Percentiles rank a stretch among this genome's conserved stretches.
These are phyloP conservation scores for Aureobasidium uvarum DNA, from an alignment of 2,329 filamentous ascomycete genomes.

Conservation along the genomic window DNA sequence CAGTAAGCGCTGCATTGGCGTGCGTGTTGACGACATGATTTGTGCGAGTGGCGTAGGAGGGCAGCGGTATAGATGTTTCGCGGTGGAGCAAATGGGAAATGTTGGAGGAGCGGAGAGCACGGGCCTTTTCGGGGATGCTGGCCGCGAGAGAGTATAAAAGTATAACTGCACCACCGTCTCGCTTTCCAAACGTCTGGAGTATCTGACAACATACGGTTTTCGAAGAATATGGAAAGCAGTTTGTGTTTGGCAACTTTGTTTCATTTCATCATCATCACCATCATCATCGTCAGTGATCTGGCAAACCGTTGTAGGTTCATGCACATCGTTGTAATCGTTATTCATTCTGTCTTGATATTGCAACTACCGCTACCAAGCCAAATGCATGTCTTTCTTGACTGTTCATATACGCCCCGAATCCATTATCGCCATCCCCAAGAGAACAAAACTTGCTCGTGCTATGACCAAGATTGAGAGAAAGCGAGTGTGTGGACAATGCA, in stretches of 20 bases:
- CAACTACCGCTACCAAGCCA: conserved; percentile 5
- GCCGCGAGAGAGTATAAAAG: background rate
- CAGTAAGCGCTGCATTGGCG: conserved; percentile 17
- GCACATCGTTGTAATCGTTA: background rate
- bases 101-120: conserved; percentile 11
- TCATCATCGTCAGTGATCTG: too few species aligned
- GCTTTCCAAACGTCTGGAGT: too few species aligned
- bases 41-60: background rate
- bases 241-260: too few species aligned
- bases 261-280: too few species aligned
- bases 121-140: conserved; percentile 5
- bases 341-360: conserved; percentile 12
- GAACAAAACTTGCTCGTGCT: background rate
- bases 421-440: background rate
- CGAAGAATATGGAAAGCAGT: too few species aligned
- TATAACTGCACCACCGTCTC: background rate
- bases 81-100: conserved; percentile 7
- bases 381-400: conserved; percentile 11
- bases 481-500: background rate
- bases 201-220: too few species aligned
- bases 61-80: conserved; percentile 4
- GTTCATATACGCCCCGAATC: background rate
- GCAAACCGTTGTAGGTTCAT: too few species aligned
- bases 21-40: conserved; percentile 8
- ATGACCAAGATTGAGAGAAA: conserved; percentile 1